Evolutionary conservation across 371 early-diverging fungal species (phyloP).

Genomic region (Cokeromyces recurvatus): DNA sequence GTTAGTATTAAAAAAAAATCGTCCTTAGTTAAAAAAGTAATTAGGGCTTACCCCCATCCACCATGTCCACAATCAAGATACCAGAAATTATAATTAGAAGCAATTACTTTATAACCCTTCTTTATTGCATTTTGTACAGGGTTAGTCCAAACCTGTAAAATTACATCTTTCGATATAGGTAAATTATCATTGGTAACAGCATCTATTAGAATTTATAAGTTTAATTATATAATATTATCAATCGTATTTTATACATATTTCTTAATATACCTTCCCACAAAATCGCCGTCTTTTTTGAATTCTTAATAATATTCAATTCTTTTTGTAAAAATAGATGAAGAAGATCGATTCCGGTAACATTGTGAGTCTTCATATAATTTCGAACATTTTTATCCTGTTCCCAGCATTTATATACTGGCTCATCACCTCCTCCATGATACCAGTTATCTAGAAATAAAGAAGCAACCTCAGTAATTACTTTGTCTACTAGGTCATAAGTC

Average conservation of each 20-base stretch:
- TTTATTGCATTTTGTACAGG: slow-evolving; percentile 43
- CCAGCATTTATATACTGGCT: slow-evolving; percentile 70
- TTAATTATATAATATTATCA: background rate
- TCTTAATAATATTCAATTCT: slow-evolving; percentile 24
- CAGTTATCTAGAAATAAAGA: slow-evolving; percentile 57
- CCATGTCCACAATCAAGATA: slow-evolving; percentile 72
- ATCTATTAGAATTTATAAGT: slow-evolving; percentile 13
- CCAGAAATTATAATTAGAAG: slow-evolving; percentile 57
- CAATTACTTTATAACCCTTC: slow-evolving; percentile 55
- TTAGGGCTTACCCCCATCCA: slow-evolving; percentile 43
- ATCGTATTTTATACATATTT: too few relatives aligned
- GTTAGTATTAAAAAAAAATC: background rate
- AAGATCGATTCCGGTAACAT: slow-evolving; percentile 34
- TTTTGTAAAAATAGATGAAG: slow-evolving; percentile 28
- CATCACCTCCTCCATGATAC: slow-evolving; percentile 70
- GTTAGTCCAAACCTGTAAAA: slow-evolving; percentile 62
- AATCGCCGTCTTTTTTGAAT: slow-evolving; percentile 41
- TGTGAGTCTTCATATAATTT: slow-evolving; percentile 33
- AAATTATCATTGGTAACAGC: slow-evolving; percentile 34
- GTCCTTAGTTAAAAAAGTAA: too few relatives aligned
- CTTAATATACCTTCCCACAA: slow-evolving; percentile 65
- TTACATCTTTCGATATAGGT: slow-evolving; percentile 43
- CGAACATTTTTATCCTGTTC: slow-evolving; percentile 32
- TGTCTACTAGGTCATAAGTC: slow-evolving; percentile 50
- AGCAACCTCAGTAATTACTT: slow-evolving; percentile 55